Percentiles rank a stretch among this genome's conserved stretches.
Evolutionary conservation across 495 filamentous ascomycete genomes (phyloP).

Genomic region (Penicillium dipodomyicola): DNA sequence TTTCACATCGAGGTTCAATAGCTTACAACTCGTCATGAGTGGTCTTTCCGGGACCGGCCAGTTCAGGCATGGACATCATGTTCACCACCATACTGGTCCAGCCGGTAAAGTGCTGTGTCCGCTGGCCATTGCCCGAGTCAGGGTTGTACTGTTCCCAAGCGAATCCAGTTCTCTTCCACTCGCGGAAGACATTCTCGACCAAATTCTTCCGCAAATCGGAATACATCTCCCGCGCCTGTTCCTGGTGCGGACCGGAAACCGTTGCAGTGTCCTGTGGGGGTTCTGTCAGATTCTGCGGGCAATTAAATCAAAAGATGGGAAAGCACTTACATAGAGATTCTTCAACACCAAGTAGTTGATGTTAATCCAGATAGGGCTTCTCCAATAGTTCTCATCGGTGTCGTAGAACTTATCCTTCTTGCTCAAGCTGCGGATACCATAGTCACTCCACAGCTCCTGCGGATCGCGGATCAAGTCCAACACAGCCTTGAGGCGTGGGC

Average conservation of each 20-base stretch:
- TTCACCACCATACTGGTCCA: conserved; percentile 98
- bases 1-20: conserved; percentile 23
- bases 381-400: conserved; percentile 95
- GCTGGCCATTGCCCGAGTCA: conserved; percentile 85
- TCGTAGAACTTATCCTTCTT: conserved; percentile 79
- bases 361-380: conserved; percentile 94
- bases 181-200: conserved; percentile 81
- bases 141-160: conserved; percentile 99
- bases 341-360: conserved; percentile 90
- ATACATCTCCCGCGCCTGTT: conserved; percentile 71
- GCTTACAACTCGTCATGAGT: conserved; percentile 45
- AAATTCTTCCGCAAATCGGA: conserved; percentile 74
- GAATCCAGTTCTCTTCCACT: conserved; percentile 90
- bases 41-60: conserved; percentile 27
- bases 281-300: conserved; percentile 6
- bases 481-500: conserved; percentile 65
- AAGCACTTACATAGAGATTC: conserved; percentile 70
- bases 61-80: conserved; percentile 87
- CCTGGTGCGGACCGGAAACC: conserved; percentile 63
- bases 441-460: conserved; percentile 81
- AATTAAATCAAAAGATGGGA: conserved; percentile 1
- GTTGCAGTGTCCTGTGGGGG: conserved; percentile 39
- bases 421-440: conserved; percentile 84
- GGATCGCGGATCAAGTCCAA: conserved; percentile 77
- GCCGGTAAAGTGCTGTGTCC: conserved; percentile 96